Base-by-base conservation (phyloP, 352 stramenopile species). In the Phytophthora tubulina region DNA sequence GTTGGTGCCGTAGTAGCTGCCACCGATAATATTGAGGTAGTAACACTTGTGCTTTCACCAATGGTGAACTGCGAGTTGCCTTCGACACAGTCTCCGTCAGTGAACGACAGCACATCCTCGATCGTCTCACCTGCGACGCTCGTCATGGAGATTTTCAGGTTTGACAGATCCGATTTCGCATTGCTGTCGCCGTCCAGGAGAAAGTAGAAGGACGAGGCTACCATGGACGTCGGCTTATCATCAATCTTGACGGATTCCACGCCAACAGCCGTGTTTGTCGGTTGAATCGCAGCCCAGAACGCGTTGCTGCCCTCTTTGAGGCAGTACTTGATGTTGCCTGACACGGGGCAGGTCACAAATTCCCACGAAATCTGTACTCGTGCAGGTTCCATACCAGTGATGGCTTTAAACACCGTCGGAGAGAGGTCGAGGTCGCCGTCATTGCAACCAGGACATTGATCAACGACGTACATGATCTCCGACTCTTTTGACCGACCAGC, bases 121-220 rank as follows among this genome's bases (percentile, higher is more conserved):
- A 91, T 73, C 13, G 70, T 63, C 49, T 93, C 76, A n/a, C 83
- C 83, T 33, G 66, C 76, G 10, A 89, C 70, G 30, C 70, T 78
- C 5, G 72, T 74, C 57, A 89, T 57, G 21, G 58, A 72, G 59
- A 91, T 81, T 54, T 73, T 79, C 50, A 91, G 21, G 15, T 76
- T 61, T 17, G 67, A 64, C 10, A 90, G 64, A 45, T 88, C 79
- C 6, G 65, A 75, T 42, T 79, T 66, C 1, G 45, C 56, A 2
- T 68, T 36, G 39, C 78, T 88, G 8, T 82, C 65, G 46, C 72
- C 79, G 51, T 91, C 76, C 11, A 79, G 39, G 8, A 90, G 49
- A 48, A 90, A 92, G 49, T 90, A 93, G 39, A 82, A 93, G 4
- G 81, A 82, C 42, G 83, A 93, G 39, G 78, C 69, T 4, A 93